Conservation (phyloP, 2,329 filamentous ascomycete genomes). For the Bipolaris gigantea region DNA sequence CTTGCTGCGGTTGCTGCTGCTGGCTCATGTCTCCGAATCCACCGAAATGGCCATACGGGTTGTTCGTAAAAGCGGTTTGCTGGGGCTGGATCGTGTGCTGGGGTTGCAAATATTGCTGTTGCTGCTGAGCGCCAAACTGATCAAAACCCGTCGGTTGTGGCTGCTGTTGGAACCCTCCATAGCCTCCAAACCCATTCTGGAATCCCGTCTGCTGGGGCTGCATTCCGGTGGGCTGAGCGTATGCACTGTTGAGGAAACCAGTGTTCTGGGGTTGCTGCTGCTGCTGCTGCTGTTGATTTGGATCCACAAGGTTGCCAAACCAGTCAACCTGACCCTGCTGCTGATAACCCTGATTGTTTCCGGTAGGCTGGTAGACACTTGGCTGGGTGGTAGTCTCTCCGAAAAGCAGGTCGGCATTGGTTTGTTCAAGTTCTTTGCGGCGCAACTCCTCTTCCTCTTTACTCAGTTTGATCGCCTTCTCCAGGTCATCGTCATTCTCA, state of each 20-base stretch:
- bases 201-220: slow-evolving; percentile 64
- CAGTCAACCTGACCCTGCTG: slow-evolving; percentile 96
- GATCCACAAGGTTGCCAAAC: slow-evolving; percentile 91
- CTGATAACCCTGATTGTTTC: slow-evolving; percentile 96
- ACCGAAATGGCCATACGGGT: slow-evolving; percentile 44
- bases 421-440: slow-evolving; percentile 81
- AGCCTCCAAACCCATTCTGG: slow-evolving; percentile 71
- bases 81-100: slow-evolving; percentile 57
- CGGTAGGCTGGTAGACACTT: slow-evolving; percentile 76
- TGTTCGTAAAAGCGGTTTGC: slow-evolving; percentile 59
- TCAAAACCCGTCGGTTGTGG: slow-evolving; percentile 71
- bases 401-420: slow-evolving; percentile 84
- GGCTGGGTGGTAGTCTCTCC: slow-evolving; percentile 70
- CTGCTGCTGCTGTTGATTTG: slow-evolving; percentile 54
- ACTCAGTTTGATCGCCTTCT: slow-evolving; percentile 92
- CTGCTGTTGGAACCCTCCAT: slow-evolving; percentile 50
- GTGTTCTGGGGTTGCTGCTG: slow-evolving; percentile 64
- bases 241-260: slow-evolving; percentile 68
- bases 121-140: slow-evolving; percentile 47
- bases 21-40: slow-evolving; percentile 38
- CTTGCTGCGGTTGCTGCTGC: slow-evolving; percentile 51
- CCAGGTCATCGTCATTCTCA: slow-evolving; percentile 79
- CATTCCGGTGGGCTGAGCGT: slow-evolving; percentile 78
- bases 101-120: slow-evolving; percentile 33
- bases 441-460: slow-evolving; percentile 90